phyloP scores from a whole-genome alignment of 1,139 yeast genomes.

The Wickerhamomyces sp. region DNA sequence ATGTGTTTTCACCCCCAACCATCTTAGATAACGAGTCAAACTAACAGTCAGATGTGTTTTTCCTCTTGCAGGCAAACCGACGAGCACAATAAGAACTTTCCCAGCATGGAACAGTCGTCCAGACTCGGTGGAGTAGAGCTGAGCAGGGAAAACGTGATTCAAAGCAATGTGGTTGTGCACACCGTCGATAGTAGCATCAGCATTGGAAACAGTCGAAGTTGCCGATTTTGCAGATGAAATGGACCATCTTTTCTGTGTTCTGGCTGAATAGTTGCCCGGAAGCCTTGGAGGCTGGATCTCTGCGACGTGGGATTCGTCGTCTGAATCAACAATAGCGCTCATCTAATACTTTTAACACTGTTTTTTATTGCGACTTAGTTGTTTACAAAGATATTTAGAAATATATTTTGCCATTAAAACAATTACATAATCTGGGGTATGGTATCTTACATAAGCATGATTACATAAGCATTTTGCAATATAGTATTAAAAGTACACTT shows the following conservation, averaged over 20 bases:
- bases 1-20: constrained; percentile 93
- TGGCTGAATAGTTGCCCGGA: constrained; percentile 47
- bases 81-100: constrained; percentile 80
- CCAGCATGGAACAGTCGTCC: constrained; percentile 96
- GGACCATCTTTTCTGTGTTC: constrained; percentile 45
- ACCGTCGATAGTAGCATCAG: constrained; percentile 24
- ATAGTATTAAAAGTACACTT: constrained; percentile 32
- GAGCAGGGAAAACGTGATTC: constrained; percentile 65
- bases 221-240: constrained; percentile 15
- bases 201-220: constrained; percentile 7
- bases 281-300: constrained; percentile 34
- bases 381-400: not conserved
- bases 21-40: constrained; percentile 82
- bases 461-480: not conserved
- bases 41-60: constrained; percentile 92
- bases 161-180: constrained; percentile 32
- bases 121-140: constrained; percentile 83
- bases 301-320: constrained; percentile 7
- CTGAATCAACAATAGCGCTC: constrained; percentile 27
- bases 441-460: not conserved
- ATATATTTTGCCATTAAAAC: not conserved
- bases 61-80: constrained; percentile 95
- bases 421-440: constrained; percentile 1
- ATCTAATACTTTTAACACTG: constrained; percentile 8
- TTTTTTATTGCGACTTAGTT: not conserved